A percentile compares a stretch with the other conserved stretches of the same genome.
phyloP scores from a whole-genome alignment of 768 basidiomycete species.

The Hypsizygus marmoreus region DNA sequence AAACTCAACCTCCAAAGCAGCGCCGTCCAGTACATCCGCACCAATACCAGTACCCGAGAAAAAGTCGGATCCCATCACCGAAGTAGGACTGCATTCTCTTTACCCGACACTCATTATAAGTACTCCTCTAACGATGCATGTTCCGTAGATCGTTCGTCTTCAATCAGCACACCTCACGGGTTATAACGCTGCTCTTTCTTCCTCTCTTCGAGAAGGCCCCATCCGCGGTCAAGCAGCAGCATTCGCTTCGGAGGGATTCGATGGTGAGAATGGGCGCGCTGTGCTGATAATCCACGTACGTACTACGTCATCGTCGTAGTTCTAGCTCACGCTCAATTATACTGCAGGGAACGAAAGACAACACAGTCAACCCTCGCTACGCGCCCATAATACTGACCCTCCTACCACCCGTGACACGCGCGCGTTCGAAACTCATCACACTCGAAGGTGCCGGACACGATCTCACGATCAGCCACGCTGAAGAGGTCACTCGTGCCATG shows the following conservation, averaged over 20 bases:
- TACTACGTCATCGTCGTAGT: slow-evolving; percentile 4
- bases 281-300: slow-evolving; percentile 70
- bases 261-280: slow-evolving; percentile 33
- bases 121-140: neutral
- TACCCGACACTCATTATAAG: neutral
- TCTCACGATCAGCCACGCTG: slow-evolving; percentile 44
- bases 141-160: slow-evolving; percentile 63
- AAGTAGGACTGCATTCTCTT: slow-evolving; percentile 31
- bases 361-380: slow-evolving; percentile 57
- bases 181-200: slow-evolving; percentile 77
- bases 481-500: slow-evolving; percentile 34
- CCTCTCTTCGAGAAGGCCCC: slow-evolving; percentile 72
- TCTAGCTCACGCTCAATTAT: neutral
- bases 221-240: slow-evolving; percentile 60
- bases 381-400: slow-evolving; percentile 46
- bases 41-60: slow-evolving; percentile 12
- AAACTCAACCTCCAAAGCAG: slow-evolving; percentile 22
- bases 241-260: slow-evolving; percentile 53
- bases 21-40: neutral
- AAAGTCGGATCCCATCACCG: slow-evolving; percentile 39
- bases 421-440: slow-evolving; percentile 42
- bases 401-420: slow-evolving; percentile 38
- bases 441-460: slow-evolving; percentile 59
- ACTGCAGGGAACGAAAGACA: slow-evolving; percentile 59
- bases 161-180: slow-evolving; percentile 78